These are phyloP conservation scores for Lipomyces sp. DNA, from an alignment of 805 yeast species.

Conservation along the genomic window DNA sequence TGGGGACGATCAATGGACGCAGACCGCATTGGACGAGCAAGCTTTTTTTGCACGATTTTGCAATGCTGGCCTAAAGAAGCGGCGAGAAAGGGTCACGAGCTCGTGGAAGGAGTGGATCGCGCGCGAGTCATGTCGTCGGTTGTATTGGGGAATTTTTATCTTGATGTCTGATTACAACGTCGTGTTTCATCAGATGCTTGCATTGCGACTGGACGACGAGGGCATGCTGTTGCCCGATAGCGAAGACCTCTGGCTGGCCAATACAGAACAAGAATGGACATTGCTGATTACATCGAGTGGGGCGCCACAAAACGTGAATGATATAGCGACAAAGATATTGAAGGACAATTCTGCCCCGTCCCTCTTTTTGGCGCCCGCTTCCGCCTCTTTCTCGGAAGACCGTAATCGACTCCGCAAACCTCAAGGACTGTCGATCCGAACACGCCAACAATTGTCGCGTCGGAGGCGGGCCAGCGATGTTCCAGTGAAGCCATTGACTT, in stretches of 20 bases:
- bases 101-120: conserved; percentile 15
- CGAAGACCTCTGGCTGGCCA: conserved; percentile 30
- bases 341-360: conserved; percentile 8
- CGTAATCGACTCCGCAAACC: too few species aligned
- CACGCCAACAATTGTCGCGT: too few species aligned
- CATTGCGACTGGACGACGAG: conserved; percentile 17
- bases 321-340: conserved; percentile 4
- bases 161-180: conserved; percentile 13
- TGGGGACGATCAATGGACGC: conserved; percentile 14
- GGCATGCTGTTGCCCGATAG: conserved; percentile 31
- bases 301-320: conserved; percentile 5
- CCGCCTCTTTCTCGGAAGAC: too few species aligned
- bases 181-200: conserved; percentile 11
- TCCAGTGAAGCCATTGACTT: too few species aligned
- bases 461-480: too few species aligned
- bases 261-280: conserved; percentile 21
- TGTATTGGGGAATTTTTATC: conserved; percentile 14
- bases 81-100: conserved; percentile 6
- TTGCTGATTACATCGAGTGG: neutral
- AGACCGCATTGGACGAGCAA: conserved; percentile 16
- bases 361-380: conserved; percentile 2
- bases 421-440: too few species aligned
- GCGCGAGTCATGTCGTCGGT: conserved; percentile 13
- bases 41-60: conserved; percentile 14
- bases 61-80: conserved; percentile 3